Evolutionary conservation across 1,284 basidiomycete species (phyloP).

Genomic region (Naganishia liquefaciens): DNA sequence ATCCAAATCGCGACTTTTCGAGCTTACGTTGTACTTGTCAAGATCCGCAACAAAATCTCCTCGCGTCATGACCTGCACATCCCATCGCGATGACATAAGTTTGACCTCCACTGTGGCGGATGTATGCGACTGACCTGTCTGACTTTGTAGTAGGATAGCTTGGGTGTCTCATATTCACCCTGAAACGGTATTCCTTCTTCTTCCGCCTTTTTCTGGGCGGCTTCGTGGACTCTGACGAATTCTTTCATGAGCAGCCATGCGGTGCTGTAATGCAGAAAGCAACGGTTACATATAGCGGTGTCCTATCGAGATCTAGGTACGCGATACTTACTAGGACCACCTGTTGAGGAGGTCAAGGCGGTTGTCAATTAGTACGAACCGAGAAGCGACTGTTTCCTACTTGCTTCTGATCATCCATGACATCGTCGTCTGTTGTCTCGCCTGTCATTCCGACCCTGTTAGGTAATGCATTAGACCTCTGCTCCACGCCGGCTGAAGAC

Average conservation of each 20-base stretch:
- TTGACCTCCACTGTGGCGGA: too few relatives aligned
- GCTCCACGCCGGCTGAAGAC: not conserved
- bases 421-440: conserved; percentile 75
- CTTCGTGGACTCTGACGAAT: conserved; percentile 57
- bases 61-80: conserved; percentile 64
- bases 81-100: not conserved
- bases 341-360: conserved; percentile 4
- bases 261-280: conserved; percentile 56
- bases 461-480: not conserved
- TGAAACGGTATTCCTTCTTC: conserved; percentile 34
- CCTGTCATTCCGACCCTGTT: conserved; percentile 62
- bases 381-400: not conserved
- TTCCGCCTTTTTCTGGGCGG: conserved; percentile 26
- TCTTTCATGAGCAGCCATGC: conserved; percentile 72
- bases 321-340: conserved; percentile 26
- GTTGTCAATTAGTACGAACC: not conserved
- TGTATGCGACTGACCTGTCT: conserved; percentile 34
- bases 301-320: not conserved
- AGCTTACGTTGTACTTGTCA: too few relatives aligned
- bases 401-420: conserved; percentile 70
- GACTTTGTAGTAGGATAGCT: conserved; percentile 50
- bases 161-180: conserved; percentile 41
- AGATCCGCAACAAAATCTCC: conserved; percentile 61
- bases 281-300: not conserved
- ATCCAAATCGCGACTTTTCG: not conserved